Base-by-base conservation (phyloP, 352 stramenopile genomes). In the Peronosclerospora sorghi region DNA sequence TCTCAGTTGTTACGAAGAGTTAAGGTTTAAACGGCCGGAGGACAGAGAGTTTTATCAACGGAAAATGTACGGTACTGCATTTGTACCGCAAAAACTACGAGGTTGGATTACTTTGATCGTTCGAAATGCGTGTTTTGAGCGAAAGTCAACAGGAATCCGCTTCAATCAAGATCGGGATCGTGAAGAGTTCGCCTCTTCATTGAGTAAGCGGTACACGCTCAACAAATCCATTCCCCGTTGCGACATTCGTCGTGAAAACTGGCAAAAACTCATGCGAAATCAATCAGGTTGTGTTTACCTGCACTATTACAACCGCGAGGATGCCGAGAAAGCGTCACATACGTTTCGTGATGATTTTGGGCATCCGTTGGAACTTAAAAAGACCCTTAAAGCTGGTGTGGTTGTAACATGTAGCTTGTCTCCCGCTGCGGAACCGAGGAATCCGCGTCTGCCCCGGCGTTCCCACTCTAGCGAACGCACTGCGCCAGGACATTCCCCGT, bases 111-210 rank as follows among this genome's bases (percentile, higher is more conserved):
- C 68, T 8, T 35, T 78, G 14, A 63, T 78, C 20, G 51, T 69
- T 35, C 59, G 65, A 12, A 73, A 71, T 42, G 59, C 71, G 12
- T 48, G 47, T 10, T 83, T 74, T 35, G 59, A 74, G 48, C 65
- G 70, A 30, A 78, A 78, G 32, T 76, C 70, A 7, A 77, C 59
- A 2, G 68, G 70, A 6, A 72, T 80, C 17, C 65, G 59, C 10
- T 83, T 83, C 32, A 83, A 83, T 51, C 54, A 63, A 27, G 61
- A 80, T 30, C 67, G 65, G 9, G 70, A 83, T 38, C 51, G 65
- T 20, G 68, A 78, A 8, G 65, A 77, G 17, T 83, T 80, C 34
- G 53, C 51, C 21, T 51, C 49, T 19, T 45, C 37, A 12, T 45
- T 83, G 15, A 70, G 58, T 49, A 53, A 75, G 30, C 68, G 70